These are phyloP conservation scores for Colletotrichum musicola DNA, from an alignment of 2,329 filamentous ascomycete genomes.

Conservation along the genomic window DNA sequence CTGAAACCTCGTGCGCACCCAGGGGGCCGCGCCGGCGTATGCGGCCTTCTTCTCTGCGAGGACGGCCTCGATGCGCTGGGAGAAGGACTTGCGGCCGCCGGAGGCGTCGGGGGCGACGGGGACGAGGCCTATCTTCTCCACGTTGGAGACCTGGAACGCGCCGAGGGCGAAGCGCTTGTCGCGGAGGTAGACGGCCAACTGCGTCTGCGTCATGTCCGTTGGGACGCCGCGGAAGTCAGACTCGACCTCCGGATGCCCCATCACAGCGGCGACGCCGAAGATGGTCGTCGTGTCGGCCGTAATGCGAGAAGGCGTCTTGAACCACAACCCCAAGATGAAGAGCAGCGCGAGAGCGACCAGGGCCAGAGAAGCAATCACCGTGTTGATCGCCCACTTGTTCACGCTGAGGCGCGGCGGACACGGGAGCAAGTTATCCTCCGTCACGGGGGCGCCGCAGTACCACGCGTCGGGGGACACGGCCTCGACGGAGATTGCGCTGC, in stretches of 20 bases:
- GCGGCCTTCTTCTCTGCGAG: slow-evolving; percentile 6
- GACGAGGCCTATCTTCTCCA: slow-evolving; percentile 37
- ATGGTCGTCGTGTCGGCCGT: slow-evolving; percentile 42
- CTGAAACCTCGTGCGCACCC: slow-evolving; percentile 35
- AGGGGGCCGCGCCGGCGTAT: slow-evolving; percentile 2
- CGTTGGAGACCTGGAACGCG: slow-evolving; percentile 25
- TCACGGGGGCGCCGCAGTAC: slow-evolving; percentile 34
- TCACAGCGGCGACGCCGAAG: slow-evolving; percentile 41
- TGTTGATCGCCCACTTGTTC: slow-evolving; percentile 40
- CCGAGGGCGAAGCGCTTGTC: slow-evolving; percentile 41
- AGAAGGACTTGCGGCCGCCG: not conserved
- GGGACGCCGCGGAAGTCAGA: slow-evolving; percentile 38
- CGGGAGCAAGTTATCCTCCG: slow-evolving; percentile 24
- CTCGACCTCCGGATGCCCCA: slow-evolving; percentile 43
- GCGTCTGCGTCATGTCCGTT: slow-evolving; percentile 37
- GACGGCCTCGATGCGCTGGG: slow-evolving; percentile 12
- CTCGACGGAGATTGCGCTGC: slow-evolving; percentile 39
- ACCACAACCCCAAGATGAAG: slow-evolving; percentile 41
- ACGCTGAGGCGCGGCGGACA: slow-evolving; percentile 40
- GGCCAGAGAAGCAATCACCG: slow-evolving; percentile 33
- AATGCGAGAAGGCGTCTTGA: slow-evolving; percentile 40
- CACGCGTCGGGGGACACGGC: slow-evolving; percentile 39
- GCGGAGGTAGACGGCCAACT: slow-evolving; percentile 36
- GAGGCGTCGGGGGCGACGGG: slow-evolving; percentile 1
- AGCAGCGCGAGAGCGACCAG: slow-evolving; percentile 34